A percentile compares a stretch with the other conserved stretches of the same genome.
These are phyloP conservation scores for Brassica carinata DNA, from an alignment of 345 rosid species.

Conservation along the genomic window DNA sequence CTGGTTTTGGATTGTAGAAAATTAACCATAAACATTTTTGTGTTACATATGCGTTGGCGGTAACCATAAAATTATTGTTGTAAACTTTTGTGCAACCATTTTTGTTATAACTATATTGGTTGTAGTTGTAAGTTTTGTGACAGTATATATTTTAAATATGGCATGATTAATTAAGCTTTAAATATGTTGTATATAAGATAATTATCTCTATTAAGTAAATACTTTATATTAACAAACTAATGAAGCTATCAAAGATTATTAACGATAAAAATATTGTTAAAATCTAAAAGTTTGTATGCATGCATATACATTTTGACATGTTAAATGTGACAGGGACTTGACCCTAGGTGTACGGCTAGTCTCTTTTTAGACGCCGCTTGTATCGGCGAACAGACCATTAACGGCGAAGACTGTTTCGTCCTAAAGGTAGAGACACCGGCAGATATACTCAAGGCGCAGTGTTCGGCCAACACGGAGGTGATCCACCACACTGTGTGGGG, in stretches of 20 bases:
- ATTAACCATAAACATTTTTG: neutral
- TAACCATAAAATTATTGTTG: neutral
- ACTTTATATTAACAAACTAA: neutral
- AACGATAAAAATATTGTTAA: too few species aligned
- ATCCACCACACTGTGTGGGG: conserved; percentile 88
- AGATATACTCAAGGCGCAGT: conserved; percentile 57
- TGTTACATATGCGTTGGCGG: neutral
- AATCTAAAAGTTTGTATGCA: too few species aligned
- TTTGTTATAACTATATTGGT: neutral
- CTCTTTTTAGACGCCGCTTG: conserved; percentile 69
- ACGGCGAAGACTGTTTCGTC: conserved; percentile 68
- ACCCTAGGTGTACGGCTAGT: conserved; percentile 80
- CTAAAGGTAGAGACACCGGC: conserved; percentile 68
- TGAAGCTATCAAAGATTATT: neutral
- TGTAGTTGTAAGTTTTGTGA: neutral
- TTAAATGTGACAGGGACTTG: conserved; percentile 65
- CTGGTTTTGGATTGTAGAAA: neutral
- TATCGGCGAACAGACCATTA: conserved; percentile 61
- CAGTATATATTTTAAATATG: neutral
- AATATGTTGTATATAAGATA: neutral
- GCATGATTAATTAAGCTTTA: neutral
- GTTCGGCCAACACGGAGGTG: conserved; percentile 69
- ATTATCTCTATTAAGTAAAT: too few species aligned
- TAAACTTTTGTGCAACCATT: too few species aligned
- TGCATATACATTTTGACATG: neutral